These are phyloP conservation scores for Taiwanofungus camphoratus DNA, from an alignment of 1,284 basidiomycete genomes.

Conservation along the genomic window DNA sequence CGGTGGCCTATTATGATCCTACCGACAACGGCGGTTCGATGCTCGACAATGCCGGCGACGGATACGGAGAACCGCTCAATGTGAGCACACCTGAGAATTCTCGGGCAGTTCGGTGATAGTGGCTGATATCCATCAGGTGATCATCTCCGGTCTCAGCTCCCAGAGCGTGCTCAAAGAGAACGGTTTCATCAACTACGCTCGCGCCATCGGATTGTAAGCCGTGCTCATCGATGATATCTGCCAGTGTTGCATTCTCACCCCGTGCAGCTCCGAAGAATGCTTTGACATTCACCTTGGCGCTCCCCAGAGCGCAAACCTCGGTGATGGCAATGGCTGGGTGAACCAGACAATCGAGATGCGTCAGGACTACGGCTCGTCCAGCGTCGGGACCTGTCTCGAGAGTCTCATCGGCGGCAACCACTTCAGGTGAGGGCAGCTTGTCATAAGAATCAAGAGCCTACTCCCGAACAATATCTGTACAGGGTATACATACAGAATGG, in stretches of 20 bases:
- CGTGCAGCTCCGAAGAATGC: constrained; percentile 68
- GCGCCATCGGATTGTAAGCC: constrained; percentile 68
- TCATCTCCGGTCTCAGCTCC: constrained; percentile 60
- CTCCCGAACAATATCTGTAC: too few relatives aligned
- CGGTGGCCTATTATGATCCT: constrained; percentile 49
- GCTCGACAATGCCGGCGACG: constrained; percentile 40
- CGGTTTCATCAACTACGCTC: constrained; percentile 54
- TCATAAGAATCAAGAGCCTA: too few relatives aligned
- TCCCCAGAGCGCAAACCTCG: constrained; percentile 64
- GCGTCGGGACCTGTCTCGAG: constrained; percentile 60
- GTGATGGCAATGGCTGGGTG: constrained; percentile 59
- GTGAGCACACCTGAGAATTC: constrained; percentile 33
- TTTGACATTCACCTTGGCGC: constrained; percentile 60
- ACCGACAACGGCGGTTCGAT: constrained; percentile 43
- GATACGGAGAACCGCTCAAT: constrained; percentile 67
- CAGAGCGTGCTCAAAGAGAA: constrained; percentile 59
- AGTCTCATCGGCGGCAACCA: constrained; percentile 62
- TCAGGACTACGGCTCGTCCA: constrained; percentile 54
- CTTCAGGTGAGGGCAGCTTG: constrained; percentile 52
- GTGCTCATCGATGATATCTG: too few relatives aligned
- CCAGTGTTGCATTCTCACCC: too few relatives aligned
- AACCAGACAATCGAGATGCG: constrained; percentile 62
- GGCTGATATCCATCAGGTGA: constrained; percentile 51
- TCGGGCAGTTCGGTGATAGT: too few relatives aligned
- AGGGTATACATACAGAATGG: constrained; percentile 75